Evolutionary conservation across 192 early-diverging fungal genomes (phyloP).

Genomic region (Coemansia sp.): DNA sequence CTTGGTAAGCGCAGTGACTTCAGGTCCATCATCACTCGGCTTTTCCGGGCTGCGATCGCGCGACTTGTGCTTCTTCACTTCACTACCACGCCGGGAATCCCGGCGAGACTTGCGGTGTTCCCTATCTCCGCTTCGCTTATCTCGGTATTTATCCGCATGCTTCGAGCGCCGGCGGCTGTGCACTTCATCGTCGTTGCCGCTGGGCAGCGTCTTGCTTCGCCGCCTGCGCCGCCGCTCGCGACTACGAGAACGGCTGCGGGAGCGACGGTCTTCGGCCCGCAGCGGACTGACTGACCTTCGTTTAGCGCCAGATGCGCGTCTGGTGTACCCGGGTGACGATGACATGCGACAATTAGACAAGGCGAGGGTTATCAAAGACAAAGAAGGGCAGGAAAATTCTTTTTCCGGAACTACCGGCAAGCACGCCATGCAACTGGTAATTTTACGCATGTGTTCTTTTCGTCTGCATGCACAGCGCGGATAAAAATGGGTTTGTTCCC

Average conservation of each 20-base stretch:
- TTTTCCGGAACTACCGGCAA: background rate
- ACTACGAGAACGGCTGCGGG: constrained; percentile 6
- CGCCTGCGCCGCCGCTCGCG: constrained; percentile 13
- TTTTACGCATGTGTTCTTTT: background rate
- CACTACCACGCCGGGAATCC: constrained; percentile 1
- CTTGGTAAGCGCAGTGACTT: background rate
- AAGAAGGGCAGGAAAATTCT: background rate
- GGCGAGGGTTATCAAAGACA: no score
- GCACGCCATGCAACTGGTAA: background rate
- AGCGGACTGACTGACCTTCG: constrained; percentile 31
- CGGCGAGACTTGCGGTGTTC: constrained; percentile 13
- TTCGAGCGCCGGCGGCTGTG: background rate
- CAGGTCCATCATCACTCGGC: background rate
- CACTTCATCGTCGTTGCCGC: background rate
- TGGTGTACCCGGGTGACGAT: constrained; percentile 10
- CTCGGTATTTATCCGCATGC: constrained; percentile 1
- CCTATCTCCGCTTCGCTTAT: background rate
- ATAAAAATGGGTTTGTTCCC: constrained; percentile 9
- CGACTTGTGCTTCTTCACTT: background rate
- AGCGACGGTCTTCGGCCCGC: constrained; percentile 10
- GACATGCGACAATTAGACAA: constrained; percentile 9
- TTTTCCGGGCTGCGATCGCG: background rate
- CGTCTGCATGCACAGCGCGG: constrained; percentile 6
- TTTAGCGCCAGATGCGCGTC: constrained; percentile 10
- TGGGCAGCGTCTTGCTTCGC: constrained; percentile 12